Evolutionary conservation across 441 rosid genomes (phyloP), one percentile per base, ranked within the genome.

Genomic region (Erodium texanum): DNA sequence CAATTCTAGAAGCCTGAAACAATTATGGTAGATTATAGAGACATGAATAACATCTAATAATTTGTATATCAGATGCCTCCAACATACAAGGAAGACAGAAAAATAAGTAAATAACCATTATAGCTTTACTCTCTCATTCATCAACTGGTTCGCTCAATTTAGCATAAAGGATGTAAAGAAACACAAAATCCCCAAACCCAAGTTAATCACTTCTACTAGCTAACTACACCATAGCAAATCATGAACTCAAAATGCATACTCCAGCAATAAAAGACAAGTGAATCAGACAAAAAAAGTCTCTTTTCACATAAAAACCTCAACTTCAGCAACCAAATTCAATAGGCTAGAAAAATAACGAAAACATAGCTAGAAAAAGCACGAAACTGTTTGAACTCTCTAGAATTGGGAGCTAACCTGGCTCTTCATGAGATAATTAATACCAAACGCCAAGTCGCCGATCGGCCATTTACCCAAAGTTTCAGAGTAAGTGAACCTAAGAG

Each of bases 401-500:
- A 15, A 8, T 67, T 27, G 7, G 14, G 14, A 10, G 52, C 71
- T 3, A n/a, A 91, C 96, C 96, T 92, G 94, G 71, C 89, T 82
- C 67, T 93, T 84, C 83, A 94, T 84, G 59, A 92, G 83, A 74
- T 86, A 92, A 76, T 92, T 94, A 71, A 94, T 89, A 68, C 97
- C 97, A 69, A 94, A 92, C 66, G 97, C 99, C 73, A 94, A 82
- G 83, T 94, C 97, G 20, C 85, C 94, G 27, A 94, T 83, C 6
- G 99, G 99, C 97, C 97, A 94, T 81, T 94, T 92, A 6, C 99
- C 99, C 38, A 94, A 73, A 62, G 99, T 94, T 76, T 94, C 97
- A 5, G 96, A 87, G 81, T 88, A 94, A 14, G 96, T 94, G 64
- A 91, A 94, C 64, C 92, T 80, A 19, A 94, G 83, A 20, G 99